phyloP scores from a whole-genome alignment of 2,329 filamentous ascomycete species.

The Cladorrhinum sp. region DNA sequence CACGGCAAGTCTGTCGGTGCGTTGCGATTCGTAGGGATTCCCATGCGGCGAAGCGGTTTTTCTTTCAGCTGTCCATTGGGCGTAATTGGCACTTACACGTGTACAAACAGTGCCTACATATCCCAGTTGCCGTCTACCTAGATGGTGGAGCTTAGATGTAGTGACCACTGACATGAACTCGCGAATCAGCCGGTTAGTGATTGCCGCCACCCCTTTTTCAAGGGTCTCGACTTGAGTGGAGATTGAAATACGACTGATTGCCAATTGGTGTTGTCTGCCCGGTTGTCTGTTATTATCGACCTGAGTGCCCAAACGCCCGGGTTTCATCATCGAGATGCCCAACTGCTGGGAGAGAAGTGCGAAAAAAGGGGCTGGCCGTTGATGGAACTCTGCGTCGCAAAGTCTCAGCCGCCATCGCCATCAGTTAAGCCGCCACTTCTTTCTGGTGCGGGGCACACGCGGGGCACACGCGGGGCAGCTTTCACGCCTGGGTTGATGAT shows the following conservation, averaged over 20 bases:
- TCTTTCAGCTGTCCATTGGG: not conserved
- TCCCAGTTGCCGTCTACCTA: not conserved
- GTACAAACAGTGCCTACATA: not conserved
- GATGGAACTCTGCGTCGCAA: not conserved
- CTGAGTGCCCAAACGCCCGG: not conserved
- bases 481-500: not conserved
- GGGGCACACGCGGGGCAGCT: no score
- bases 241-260: not conserved
- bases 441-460: not conserved
- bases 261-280: no score
- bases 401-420: not conserved
- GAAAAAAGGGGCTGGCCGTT: not conserved
- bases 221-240: not conserved
- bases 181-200: not conserved
- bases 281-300: not conserved
- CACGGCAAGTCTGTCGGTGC: not conserved
- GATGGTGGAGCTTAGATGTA: not conserved
- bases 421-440: not conserved
- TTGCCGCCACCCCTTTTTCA: not conserved
- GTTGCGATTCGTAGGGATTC: not conserved
- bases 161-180: not conserved
- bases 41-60: not conserved
- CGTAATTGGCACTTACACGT: not conserved
- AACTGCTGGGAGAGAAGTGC: not conserved
- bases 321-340: not conserved